These are phyloP conservation scores for Cercospora sojina DNA, from an alignment of 2,329 filamentous ascomycete genomes.

Conservation along the genomic window DNA sequence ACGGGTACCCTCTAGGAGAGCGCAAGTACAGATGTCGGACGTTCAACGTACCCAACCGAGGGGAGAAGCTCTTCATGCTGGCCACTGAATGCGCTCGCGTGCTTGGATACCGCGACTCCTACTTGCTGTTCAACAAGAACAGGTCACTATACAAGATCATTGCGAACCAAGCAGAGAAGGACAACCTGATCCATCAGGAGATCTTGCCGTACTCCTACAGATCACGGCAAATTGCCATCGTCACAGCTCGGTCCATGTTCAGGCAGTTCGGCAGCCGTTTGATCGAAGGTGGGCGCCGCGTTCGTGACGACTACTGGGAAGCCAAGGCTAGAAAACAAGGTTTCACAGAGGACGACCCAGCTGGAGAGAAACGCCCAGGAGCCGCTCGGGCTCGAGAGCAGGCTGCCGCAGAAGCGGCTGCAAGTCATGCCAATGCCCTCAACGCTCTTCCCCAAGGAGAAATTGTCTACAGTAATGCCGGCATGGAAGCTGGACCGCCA, in stretches of 20 bases:
- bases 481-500: slow-evolving; percentile 38
- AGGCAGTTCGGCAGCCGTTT: slow-evolving; percentile 95
- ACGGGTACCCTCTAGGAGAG: slow-evolving; percentile 76
- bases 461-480: slow-evolving; percentile 75
- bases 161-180: slow-evolving; percentile 91
- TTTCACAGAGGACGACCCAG: slow-evolving; percentile 93
- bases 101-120: slow-evolving; percentile 93
- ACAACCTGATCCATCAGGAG: slow-evolving; percentile 91
- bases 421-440: slow-evolving; percentile 56
- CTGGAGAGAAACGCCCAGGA: slow-evolving; percentile 92
- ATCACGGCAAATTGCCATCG: slow-evolving; percentile 97
- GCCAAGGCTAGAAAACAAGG: slow-evolving; percentile 95
- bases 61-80: slow-evolving; percentile 96
- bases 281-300: slow-evolving; percentile 82
- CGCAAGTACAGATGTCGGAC: slow-evolving; percentile 91
- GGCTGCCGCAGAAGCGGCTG: slow-evolving; percentile 66
- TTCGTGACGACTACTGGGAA: slow-evolving; percentile 98
- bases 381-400: slow-evolving; percentile 85
- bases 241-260: slow-evolving; percentile 97
- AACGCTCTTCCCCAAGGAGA: slow-evolving; percentile 71
- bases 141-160: slow-evolving; percentile 97
- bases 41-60: slow-evolving; percentile 86
- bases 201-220: slow-evolving; percentile 96
- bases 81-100: slow-evolving; percentile 96
- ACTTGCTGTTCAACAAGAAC: slow-evolving; percentile 98